These are phyloP conservation scores for Apiospora rasikravindrae DNA, from an alignment of 2,329 filamentous ascomycete genomes.

Conservation along the genomic window DNA sequence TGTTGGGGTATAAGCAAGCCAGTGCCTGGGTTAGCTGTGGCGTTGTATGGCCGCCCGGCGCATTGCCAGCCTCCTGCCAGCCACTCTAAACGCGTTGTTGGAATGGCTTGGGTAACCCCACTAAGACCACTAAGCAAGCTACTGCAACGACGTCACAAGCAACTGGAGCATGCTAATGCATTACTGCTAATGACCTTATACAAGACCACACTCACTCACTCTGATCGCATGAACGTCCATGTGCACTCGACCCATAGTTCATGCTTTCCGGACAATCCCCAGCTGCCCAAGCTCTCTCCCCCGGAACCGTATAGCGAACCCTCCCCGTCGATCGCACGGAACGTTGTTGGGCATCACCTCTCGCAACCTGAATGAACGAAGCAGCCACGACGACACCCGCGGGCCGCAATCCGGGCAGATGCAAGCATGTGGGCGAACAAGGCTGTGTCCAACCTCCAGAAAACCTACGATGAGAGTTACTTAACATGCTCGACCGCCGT, in stretches of 20 bases:
- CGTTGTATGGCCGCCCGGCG: neutral
- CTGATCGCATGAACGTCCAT: conserved; percentile 9
- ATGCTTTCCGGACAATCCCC: conserved; percentile 9
- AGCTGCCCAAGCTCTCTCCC: neutral
- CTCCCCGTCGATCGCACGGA: neutral
- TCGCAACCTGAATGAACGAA: conserved; percentile 3
- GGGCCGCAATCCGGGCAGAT: conserved; percentile 7
- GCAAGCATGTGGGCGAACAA: conserved; percentile 58
- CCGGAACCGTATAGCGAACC: neutral
- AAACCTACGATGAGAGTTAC: conserved; percentile 97
- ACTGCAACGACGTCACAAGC: conserved; percentile 15
- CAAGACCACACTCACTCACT: conserved; percentile 7
- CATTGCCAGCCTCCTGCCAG: conserved; percentile 2
- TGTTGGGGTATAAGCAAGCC: neutral
- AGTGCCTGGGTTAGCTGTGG: neutral
- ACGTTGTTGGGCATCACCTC: neutral
- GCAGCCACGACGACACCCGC: neutral
- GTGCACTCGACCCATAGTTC: conserved; percentile 6
- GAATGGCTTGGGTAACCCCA: conserved; percentile 1
- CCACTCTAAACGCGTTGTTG: neutral
- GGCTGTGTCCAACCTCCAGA: conserved; percentile 78
- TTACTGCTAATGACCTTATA: neutral
- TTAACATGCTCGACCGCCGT: conserved; percentile 93
- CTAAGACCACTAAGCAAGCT: neutral
- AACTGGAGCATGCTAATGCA: conserved; percentile 7